These are phyloP conservation scores for Hygrophila difformis DNA, from an alignment of 257 asterid species.

Conservation along the genomic window DNA sequence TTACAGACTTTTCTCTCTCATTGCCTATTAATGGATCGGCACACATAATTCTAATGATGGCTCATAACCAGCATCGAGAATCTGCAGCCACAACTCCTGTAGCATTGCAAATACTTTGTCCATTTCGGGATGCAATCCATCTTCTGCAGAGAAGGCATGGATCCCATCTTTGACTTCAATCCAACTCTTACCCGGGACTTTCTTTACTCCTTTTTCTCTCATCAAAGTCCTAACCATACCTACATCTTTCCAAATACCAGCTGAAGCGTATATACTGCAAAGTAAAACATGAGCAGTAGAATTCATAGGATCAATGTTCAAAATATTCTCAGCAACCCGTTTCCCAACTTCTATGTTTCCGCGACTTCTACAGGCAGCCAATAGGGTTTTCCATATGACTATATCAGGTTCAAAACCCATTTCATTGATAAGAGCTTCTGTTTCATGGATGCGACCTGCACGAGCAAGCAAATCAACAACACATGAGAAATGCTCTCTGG, in stretches of 20 bases:
- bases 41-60: conserved; percentile 16
- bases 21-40: too few relatives aligned
- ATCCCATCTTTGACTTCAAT: conserved; percentile 36
- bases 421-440: conserved; percentile 44
- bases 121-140: conserved; percentile 47
- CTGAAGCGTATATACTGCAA: conserved; percentile 48
- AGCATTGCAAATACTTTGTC: conserved; percentile 30
- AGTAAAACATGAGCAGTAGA: conserved; percentile 60
- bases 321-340: conserved; percentile 47
- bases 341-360: conserved; percentile 51
- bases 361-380: conserved; percentile 53
- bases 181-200: conserved; percentile 70
- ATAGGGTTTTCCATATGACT: conserved; percentile 59
- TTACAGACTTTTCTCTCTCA: too few relatives aligned
- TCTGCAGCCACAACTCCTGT: conserved; percentile 53
- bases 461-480: conserved; percentile 68
- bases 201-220: conserved; percentile 52
- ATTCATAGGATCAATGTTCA: conserved; percentile 48
- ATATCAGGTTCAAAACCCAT: conserved; percentile 40
- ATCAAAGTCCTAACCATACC: conserved; percentile 46
- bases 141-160: conserved; percentile 57
- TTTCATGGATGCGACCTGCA: conserved; percentile 48
- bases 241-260: conserved; percentile 54
- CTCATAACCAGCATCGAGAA: conserved; percentile 37
- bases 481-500: conserved; percentile 63